Evolutionary conservation across 1,139 yeast species (phyloP), one percentile per base, ranked within the genome.

Genomic region (Sugiyamaella paludigena): DNA sequence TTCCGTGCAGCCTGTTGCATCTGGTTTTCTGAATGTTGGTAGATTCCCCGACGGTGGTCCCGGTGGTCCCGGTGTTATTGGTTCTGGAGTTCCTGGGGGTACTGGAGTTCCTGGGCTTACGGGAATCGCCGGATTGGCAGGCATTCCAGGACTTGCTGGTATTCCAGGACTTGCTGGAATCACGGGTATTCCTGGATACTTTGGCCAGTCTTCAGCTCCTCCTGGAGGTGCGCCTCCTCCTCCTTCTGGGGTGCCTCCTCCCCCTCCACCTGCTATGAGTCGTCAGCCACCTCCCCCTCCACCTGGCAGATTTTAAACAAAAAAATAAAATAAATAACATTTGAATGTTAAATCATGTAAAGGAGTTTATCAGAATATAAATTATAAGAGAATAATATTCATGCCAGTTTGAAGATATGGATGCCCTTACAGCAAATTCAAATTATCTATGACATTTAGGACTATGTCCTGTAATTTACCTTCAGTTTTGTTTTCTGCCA

Each of bases 151-250:
- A 3, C 11, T 54, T 12, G 24, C 60, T 7, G 51, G 42, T n/a
- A 36, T 41, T 7, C 67, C 68, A 7, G 68, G 65, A 1, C 52
- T 60, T 27, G 50, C 56, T 4, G 58, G 58, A 28, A 59, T 64
- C 10, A 56, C 56, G 19, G 60, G 51, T 7, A 45, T 38, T 19
- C 24, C 24, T 19, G 24, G 24, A 3, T 19, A 19, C 24, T 19
- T 19, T 19, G 40, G 15, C 65, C 67, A 1, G 62, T 31, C 24
- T 8, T 13, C 63, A 16, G 60, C 59, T 9, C 45, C 57, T 31
- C 41, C 52, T 15, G 55, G 61, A 26, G 59, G 62, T 27, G 58
- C 44, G 16, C 52, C 51, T 9, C 56, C 53, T 13, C 52, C 53
- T 15, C 50, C 53, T 27, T 44, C 50, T 6, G 37, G 26, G n/a